A percentile compares a stretch with the other conserved stretches of the same genome.
These are phyloP conservation scores for Circinella umbellata DNA, from an alignment of 371 early-diverging fungal genomes.

Conservation along the genomic window DNA sequence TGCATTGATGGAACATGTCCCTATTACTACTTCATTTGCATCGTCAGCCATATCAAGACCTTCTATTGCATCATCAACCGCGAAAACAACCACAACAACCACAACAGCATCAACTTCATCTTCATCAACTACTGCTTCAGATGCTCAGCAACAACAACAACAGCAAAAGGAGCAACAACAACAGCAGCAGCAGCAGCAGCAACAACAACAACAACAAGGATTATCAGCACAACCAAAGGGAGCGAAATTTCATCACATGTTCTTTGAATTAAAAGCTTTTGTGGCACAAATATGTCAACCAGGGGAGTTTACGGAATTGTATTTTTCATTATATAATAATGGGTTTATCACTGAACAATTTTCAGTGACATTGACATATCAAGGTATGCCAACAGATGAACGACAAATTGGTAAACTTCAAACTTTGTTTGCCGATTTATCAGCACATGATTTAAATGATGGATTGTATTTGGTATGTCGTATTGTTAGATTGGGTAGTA, in stretches of 20 bases:
- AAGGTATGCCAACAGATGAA: slow-evolving; percentile 65
- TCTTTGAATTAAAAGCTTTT: slow-evolving; percentile 68
- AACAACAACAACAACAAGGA: slow-evolving; percentile 14
- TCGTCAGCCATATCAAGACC: not conserved
- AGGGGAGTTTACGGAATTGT: slow-evolving; percentile 68
- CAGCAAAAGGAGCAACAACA: too few relatives aligned
- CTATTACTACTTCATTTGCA: slow-evolving; percentile 17
- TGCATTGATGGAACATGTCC: slow-evolving; percentile 28
- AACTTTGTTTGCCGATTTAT: slow-evolving; percentile 65
- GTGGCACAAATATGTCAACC: slow-evolving; percentile 68
- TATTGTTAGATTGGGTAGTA: slow-evolving; percentile 65
- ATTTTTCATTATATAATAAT: slow-evolving; percentile 67
- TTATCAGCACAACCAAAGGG: slow-evolving; percentile 28
- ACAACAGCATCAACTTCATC: not conserved
- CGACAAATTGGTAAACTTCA: slow-evolving; percentile 53
- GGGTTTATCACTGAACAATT: slow-evolving; percentile 72
- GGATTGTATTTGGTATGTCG: slow-evolving; percentile 67
- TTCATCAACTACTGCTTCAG: slow-evolving; percentile 6
- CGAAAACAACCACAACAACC: not conserved
- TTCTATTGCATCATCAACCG: slow-evolving; percentile 11
- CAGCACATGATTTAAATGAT: slow-evolving; percentile 55
- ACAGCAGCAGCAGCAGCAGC: slow-evolving; percentile 15
- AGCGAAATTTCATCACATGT: slow-evolving; percentile 56
- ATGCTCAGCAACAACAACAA: slow-evolving; percentile 8
- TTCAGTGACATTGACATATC: slow-evolving; percentile 55